Conservation (phyloP, 2,329 filamentous ascomycete species). For the Xylaria sp. region DNA sequence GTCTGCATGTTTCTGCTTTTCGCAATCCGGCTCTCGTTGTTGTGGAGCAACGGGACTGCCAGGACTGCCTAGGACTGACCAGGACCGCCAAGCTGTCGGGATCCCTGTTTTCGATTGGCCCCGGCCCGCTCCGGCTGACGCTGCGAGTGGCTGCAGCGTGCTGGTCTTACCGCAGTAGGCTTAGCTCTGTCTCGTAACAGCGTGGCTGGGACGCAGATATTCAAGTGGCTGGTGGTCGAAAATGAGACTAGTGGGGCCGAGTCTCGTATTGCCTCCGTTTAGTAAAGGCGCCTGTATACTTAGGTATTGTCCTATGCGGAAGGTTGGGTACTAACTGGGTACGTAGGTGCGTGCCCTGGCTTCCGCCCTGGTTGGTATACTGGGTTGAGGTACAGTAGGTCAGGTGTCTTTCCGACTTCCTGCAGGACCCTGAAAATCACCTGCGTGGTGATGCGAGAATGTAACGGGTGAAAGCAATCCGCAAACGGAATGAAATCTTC, state of each 20-base stretch:
- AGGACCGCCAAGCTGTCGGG: background rate
- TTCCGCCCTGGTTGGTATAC: no score
- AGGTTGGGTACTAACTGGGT: no score
- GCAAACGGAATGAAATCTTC: background rate
- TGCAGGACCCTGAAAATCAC: constrained; percentile 21
- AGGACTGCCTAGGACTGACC: no score
- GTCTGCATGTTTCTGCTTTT: constrained; percentile 1
- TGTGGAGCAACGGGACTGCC: background rate
- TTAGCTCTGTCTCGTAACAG: background rate
- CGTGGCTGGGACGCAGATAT: background rate
- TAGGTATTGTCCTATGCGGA: no score
- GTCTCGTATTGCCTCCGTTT: no score
- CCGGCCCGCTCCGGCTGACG: background rate
- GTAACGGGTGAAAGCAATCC: background rate
- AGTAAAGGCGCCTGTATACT: no score
- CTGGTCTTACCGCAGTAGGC: background rate
- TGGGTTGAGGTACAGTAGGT: background rate
- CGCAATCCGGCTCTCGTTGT: constrained; percentile 7
- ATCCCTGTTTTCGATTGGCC: constrained; percentile 4
- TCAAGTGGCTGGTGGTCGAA: background rate
- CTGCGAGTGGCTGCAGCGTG: constrained; percentile 17
- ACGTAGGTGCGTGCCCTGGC: no score
- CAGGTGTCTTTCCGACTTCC: background rate
- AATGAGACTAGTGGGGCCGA: no score
- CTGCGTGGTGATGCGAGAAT: background rate